phyloP scores from a whole-genome alignment of 768 basidiomycete genomes.

The Tremella fuciformis region DNA sequence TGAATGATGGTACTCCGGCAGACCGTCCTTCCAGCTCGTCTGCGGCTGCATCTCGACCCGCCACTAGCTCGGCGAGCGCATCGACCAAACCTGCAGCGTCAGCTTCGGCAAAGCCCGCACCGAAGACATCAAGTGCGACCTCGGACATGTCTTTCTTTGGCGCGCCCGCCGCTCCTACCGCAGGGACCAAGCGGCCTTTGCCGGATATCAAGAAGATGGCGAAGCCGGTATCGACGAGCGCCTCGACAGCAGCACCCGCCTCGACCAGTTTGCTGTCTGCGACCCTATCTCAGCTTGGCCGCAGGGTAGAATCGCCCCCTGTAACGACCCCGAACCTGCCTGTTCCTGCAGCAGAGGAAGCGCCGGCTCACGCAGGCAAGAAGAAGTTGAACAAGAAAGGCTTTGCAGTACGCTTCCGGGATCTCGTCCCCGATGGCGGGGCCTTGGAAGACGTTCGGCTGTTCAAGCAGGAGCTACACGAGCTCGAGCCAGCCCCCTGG shows the following conservation, averaged over 20 bases:
- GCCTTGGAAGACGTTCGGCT: constrained; percentile 21
- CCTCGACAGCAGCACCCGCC: constrained; percentile 2
- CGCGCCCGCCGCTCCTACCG: neutral
- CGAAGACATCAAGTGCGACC: neutral
- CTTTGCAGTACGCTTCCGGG: constrained; percentile 32
- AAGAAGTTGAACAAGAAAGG: constrained; percentile 33
- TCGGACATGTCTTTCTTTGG: constrained; percentile 28
- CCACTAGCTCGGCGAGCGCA: neutral
- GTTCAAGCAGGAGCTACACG: constrained; percentile 33
- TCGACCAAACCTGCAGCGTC: constrained; percentile 6
- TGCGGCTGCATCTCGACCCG: neutral
- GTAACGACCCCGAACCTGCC: neutral
- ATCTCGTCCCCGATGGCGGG: constrained; percentile 27
- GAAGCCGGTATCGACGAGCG: neutral
- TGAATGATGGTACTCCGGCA: constrained; percentile 16
- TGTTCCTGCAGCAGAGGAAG: neutral
- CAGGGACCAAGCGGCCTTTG: constrained; percentile 5
- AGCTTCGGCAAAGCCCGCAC: neutral
- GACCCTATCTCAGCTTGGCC: neutral
- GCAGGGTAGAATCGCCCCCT: neutral
- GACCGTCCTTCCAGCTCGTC: neutral
- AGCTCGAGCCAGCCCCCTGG: constrained; percentile 36
- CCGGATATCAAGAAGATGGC: constrained; percentile 23
- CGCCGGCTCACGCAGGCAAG: constrained; percentile 7
- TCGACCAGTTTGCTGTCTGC: constrained; percentile 4